Conservation (phyloP, 352 stramenopile species). For the Phytophthora nicotianae region DNA sequence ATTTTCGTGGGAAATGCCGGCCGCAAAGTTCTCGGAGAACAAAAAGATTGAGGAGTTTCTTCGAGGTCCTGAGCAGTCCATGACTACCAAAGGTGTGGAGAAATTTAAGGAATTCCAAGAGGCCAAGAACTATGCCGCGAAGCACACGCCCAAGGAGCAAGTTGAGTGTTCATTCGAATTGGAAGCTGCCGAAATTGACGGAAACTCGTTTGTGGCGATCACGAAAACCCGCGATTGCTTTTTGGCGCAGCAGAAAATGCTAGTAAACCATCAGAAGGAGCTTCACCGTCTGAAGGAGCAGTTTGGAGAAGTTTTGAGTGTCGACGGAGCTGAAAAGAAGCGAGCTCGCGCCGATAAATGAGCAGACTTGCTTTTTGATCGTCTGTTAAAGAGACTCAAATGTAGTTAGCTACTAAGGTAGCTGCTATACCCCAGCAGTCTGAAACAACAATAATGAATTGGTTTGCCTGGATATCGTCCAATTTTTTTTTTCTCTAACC, state of each 20-base stretch:
- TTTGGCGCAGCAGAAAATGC: background rate
- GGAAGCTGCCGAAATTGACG: background rate
- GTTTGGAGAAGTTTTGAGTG: background rate
- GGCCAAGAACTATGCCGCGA: constrained; percentile 8
- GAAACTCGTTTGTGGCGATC: background rate
- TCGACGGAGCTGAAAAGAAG: background rate
- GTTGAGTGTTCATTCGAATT: constrained; percentile 1
- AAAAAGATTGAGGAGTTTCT: constrained; percentile 25
- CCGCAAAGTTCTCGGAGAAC: constrained; percentile 1
- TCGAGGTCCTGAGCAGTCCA: constrained; percentile 11
- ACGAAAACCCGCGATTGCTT: constrained; percentile 14
- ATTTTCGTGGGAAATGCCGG: constrained; percentile 30
- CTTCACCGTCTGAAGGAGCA: background rate
- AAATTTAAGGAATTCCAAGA: constrained; percentile 2
- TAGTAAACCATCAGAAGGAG: background rate
- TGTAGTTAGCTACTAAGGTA: too few species aligned
- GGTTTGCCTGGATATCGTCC: too few species aligned
- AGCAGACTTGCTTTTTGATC: too few species aligned
- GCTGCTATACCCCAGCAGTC: too few species aligned
- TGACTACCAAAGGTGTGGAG: constrained; percentile 7
- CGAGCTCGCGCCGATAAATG: constrained; percentile 1
- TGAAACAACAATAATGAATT: too few species aligned
- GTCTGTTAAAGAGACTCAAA: too few species aligned
- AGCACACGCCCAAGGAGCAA: background rate
- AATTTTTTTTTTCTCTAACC: too few species aligned